phyloP scores from a whole-genome alignment of 2,329 filamentous ascomycete species.

The Truncatella angustata region DNA sequence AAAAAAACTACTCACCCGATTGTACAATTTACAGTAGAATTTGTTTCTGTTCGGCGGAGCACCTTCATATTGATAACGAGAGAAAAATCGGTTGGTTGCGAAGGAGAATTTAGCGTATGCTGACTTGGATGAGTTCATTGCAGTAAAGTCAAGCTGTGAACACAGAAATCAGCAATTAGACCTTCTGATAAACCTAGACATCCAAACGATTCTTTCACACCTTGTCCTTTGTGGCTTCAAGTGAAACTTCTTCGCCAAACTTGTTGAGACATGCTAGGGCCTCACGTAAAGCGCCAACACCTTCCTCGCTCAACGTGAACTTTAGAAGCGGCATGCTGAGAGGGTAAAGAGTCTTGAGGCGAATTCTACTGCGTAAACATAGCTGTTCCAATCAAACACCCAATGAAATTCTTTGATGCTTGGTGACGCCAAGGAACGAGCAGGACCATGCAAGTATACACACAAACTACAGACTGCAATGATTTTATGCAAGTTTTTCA shows the following conservation, averaged over 20 bases:
- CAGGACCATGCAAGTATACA: neutral
- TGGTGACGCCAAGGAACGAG: neutral
- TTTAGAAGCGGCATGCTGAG: conserved; percentile 59
- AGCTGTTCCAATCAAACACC: neutral
- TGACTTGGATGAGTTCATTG: conserved; percentile 77
- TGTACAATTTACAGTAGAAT: conserved; percentile 75
- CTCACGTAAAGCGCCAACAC: conserved; percentile 69
- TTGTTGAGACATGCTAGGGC: conserved; percentile 72
- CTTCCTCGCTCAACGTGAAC: conserved; percentile 73
- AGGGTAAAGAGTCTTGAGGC: neutral
- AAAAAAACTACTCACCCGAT: conserved; percentile 49
- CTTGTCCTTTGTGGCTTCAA: conserved; percentile 69
- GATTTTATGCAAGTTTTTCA: neutral
- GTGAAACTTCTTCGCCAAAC: conserved; percentile 75
- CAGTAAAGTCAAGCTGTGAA: conserved; percentile 66
- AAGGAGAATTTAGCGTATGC: conserved; percentile 74
- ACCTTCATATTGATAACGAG: conserved; percentile 66
- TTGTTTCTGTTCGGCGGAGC: conserved; percentile 49
- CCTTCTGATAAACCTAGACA: neutral
- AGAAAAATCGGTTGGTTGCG: conserved; percentile 67
- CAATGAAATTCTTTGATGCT: too few species aligned
- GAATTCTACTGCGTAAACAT: too few species aligned
- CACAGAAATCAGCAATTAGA: conserved; percentile 12
- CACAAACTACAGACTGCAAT: neutral
- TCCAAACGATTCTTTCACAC: conserved; percentile 36